Base-by-base conservation (phyloP, 805 yeast genomes). In the Lachancea sp. region DNA sequence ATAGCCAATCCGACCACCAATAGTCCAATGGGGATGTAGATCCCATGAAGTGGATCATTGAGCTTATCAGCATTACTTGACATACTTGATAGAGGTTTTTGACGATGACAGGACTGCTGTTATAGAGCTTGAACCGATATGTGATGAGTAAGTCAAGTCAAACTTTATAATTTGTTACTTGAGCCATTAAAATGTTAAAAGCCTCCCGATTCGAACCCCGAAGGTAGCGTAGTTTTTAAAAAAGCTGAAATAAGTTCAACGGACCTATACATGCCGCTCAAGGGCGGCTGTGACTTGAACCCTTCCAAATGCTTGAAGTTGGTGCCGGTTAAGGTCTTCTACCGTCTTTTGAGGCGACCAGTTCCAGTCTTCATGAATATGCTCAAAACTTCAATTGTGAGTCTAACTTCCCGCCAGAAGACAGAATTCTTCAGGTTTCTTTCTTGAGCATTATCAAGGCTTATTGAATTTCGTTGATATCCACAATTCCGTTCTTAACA, bases 31-130 rank as follows among this genome's bases (percentile, higher is more conserved):
- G 95, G 95, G 52, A 85, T 84, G 59, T 77, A 79, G 41, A 85
- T 76, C 16, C 90, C 88, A 56, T 85, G 95, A 36, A 85, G 63
- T 5, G 90, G 89, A 44, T 81, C 77, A 57, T 81, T 79, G 47
- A 82, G 69, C 37, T 83, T 16, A 12, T 43, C 34, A 49, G 71
- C 74, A 40, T 67, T 53, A 29, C 45, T 53, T 13, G 55, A 39
- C 55, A 55, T 53, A 8, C 12, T 40, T 19, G 11, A 37, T n/a
- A 7, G 27, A 17, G 22, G 25, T 8, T 8, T 6, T 6, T 22
- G 25, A 8, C 25, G 8, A 22, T 22, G 25, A 22, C 4, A 30
- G 4, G 5, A 30, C 16, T 6, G n/a, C 12, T 6, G 33, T 15
- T 32, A 9, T 15, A 15, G 7, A 15, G 15, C 19, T 17, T 11